phyloP scores from a whole-genome alignment of 352 stramenopile genomes.

The Phytophthora pistaciae region DNA sequence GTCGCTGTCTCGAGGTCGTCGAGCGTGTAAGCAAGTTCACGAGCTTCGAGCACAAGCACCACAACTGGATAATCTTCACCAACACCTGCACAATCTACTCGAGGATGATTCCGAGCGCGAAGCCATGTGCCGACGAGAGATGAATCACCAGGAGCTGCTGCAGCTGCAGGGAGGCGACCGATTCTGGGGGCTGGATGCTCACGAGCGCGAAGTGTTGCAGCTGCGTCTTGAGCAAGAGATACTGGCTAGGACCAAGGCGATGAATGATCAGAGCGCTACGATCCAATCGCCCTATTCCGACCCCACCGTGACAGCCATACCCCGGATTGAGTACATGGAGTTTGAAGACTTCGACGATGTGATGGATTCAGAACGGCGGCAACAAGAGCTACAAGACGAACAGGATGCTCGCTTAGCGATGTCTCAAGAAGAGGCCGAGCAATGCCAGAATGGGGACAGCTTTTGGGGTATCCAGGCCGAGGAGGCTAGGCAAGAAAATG shows the following conservation, averaged over 20 bases:
- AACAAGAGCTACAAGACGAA: constrained; percentile 40
- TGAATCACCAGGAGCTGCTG: constrained; percentile 63
- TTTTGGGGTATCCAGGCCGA: constrained; percentile 78
- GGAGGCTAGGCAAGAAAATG: constrained; percentile 42
- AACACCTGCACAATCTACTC: neutral
- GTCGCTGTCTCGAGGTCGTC: constrained; percentile 54
- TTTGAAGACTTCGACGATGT: constrained; percentile 24
- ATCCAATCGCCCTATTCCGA: neutral
- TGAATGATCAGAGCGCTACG: neutral
- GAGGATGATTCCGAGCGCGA: constrained; percentile 35
- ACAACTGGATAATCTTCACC: neutral
- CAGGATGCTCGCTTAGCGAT: constrained; percentile 42
- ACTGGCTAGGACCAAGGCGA: constrained; percentile 22
- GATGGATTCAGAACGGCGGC: constrained; percentile 24
- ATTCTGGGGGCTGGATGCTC: constrained; percentile 63
- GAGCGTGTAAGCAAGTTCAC: constrained; percentile 34
- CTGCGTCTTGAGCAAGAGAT: constrained; percentile 55
- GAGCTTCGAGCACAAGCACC: constrained; percentile 10
- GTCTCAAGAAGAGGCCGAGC: constrained; percentile 44
- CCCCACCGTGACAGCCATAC: neutral
- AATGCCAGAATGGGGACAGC: constrained; percentile 52
- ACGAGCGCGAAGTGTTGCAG: constrained; percentile 51
- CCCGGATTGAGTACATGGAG: constrained; percentile 10
- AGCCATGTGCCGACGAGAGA: constrained; percentile 49
- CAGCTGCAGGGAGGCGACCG: constrained; percentile 55